Conservation (phyloP, 768 basidiomycete genomes). For the Suillus cothurnatus region DNA sequence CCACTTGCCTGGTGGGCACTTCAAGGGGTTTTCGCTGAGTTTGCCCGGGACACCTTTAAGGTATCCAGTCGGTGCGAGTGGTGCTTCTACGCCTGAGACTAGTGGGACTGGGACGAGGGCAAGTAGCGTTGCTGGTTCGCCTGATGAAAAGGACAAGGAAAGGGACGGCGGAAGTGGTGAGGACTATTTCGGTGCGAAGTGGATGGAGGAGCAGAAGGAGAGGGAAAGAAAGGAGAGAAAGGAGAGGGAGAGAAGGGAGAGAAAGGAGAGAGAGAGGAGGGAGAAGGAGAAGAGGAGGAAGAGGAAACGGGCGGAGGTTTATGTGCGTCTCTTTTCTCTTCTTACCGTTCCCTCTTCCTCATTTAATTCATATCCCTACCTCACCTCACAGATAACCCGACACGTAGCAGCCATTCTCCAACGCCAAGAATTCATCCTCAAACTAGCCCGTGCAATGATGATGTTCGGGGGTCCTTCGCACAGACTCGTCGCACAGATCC, state of each 20-base stretch:
- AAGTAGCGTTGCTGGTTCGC: neutral
- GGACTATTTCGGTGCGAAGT: constrained; percentile 35
- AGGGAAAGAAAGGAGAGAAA: constrained; percentile 44
- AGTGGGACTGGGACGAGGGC: constrained; percentile 19
- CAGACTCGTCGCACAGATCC: constrained; percentile 79
- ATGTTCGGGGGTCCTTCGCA: constrained; percentile 87
- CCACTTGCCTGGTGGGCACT: constrained; percentile 16
- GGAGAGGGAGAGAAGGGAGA: constrained; percentile 44
- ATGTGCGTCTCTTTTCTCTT: constrained; percentile 47
- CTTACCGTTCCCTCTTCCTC: neutral
- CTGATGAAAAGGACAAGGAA: neutral
- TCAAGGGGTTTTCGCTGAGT: constrained; percentile 15
- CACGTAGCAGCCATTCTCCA: constrained; percentile 83
- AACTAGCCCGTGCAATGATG: constrained; percentile 85
- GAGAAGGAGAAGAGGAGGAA: constrained; percentile 49
- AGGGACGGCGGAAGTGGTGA: neutral
- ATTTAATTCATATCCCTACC: neutral
- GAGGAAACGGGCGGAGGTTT: constrained; percentile 75
- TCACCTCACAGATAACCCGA: constrained; percentile 63
- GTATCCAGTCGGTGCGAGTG: neutral
- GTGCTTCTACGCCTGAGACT: constrained; percentile 12
- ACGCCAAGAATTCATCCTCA: constrained; percentile 83
- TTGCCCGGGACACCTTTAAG: constrained; percentile 14
- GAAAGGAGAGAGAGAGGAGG: constrained; percentile 38
- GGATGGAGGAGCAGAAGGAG: constrained; percentile 35